phyloP scores from a whole-genome alignment of 169 alveolate species.

The Cyclospora cayetanensis region DNA sequence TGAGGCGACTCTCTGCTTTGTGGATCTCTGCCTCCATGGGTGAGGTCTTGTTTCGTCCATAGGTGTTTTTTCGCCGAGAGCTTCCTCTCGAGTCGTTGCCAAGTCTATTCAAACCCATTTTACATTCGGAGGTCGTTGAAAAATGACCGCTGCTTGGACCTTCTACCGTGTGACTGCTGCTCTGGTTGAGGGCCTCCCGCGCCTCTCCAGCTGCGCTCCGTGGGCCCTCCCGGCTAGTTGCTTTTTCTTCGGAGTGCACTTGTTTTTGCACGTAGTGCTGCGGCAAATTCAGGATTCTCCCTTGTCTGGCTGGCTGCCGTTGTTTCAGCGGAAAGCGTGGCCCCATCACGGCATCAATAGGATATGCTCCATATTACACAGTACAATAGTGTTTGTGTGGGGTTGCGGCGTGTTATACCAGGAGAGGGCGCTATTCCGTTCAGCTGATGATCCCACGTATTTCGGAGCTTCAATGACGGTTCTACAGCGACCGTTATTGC shows the following conservation, averaged over 20 bases:
- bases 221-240: not conserved
- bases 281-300: not conserved
- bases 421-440: not conserved
- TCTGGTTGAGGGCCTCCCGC: not conserved
- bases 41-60: no score
- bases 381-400: not conserved
- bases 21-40: no score
- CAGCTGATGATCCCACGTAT: not conserved
- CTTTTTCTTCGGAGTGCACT: not conserved
- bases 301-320: not conserved
- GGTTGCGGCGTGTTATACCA: not conserved
- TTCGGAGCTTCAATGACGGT: constrained; percentile 21
- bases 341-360: constrained; percentile 68
- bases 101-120: no score
- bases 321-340: constrained; percentile 18
- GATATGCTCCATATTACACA: constrained; percentile 31
- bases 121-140: no score
- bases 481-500: constrained; percentile 63
- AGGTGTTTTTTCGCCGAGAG: no score
- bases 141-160: not conserved
- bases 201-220: not conserved
- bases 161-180: not conserved
- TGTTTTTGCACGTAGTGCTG: not conserved
- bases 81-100: no score
- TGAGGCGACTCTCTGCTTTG: no score